Conservation (phyloP, 129 eudicot species). For the Solidago caesia region DNA sequence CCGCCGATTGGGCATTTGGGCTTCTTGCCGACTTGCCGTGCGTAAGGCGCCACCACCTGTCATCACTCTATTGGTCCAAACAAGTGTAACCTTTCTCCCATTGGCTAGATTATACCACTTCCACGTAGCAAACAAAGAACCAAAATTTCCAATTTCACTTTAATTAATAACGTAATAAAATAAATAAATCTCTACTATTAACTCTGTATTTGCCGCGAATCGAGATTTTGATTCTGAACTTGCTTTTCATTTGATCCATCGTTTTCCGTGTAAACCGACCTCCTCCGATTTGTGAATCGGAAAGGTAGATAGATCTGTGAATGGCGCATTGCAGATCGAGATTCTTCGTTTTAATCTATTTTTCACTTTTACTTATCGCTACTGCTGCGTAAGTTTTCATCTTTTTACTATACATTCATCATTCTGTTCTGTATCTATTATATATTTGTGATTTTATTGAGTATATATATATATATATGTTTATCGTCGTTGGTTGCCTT, state of each 20-base stretch:
- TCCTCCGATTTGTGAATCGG: background rate
- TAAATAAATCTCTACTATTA: conserved; percentile 8
- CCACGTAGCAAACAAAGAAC: conserved; percentile 49
- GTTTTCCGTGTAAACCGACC: background rate
- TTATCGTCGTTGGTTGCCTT: too few species aligned
- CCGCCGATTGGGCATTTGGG: too few species aligned
- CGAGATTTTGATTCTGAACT: conserved; percentile 20
- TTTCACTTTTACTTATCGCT: conserved; percentile 47
- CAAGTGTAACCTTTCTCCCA: conserved; percentile 31
- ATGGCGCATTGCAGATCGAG: conserved; percentile 75
- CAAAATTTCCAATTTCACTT: background rate
- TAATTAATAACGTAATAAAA: background rate
- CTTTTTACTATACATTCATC: background rate
- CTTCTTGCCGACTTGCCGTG: too few species aligned
- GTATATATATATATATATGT: too few species aligned
- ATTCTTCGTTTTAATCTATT: conserved; percentile 46
- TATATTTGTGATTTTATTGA: background rate
- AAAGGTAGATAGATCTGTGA: background rate
- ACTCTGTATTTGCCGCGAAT: conserved; percentile 24
- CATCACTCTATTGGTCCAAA: background rate
- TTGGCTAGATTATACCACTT: conserved; percentile 44
- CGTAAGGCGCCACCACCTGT: background rate
- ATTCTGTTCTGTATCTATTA: background rate
- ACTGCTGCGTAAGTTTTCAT: conserved; percentile 67
- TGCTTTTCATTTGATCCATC: background rate